phyloP scores from a whole-genome alignment of 1,139 yeast genomes.

The Diutina sp. region DNA sequence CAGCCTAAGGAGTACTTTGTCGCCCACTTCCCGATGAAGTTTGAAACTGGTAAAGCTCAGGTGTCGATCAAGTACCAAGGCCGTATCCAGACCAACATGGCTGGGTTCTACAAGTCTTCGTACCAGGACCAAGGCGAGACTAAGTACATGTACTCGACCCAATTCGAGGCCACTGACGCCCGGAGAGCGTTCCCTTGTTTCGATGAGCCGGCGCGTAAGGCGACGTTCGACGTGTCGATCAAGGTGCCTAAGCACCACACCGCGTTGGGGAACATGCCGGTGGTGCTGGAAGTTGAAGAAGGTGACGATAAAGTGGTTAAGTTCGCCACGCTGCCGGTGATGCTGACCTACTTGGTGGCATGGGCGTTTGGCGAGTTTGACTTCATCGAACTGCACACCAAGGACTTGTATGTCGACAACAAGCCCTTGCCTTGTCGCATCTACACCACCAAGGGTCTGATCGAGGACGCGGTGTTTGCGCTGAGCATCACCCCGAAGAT shows the following conservation, averaged over 20 bases:
- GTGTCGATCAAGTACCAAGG: slow-evolving; percentile 4
- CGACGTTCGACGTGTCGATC: slow-evolving; percentile 31
- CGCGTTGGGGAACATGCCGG: slow-evolving; percentile 5
- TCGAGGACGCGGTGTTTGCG: slow-evolving; percentile 37
- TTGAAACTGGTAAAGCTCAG: not conserved
- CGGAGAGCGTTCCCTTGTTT: slow-evolving; percentile 78
- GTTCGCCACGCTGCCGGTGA: slow-evolving; percentile 7
- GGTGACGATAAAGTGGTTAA: not conserved
- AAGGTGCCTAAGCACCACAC: slow-evolving; percentile 7
- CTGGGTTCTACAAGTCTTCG: slow-evolving; percentile 71
- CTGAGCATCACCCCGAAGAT: slow-evolving; percentile 35
- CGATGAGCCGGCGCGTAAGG: slow-evolving; percentile 70
- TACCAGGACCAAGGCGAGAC: slow-evolving; percentile 46
- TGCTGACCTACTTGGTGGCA: slow-evolving; percentile 10
- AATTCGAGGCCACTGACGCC: slow-evolving; percentile 79
- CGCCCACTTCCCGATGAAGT: slow-evolving; percentile 9
- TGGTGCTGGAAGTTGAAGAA: not conserved
- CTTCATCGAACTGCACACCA: slow-evolving; percentile 13
- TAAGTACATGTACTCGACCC: slow-evolving; percentile 64
- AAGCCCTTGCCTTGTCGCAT: slow-evolving; percentile 58
- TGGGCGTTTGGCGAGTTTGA: slow-evolving; percentile 10
- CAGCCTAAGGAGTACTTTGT: slow-evolving; percentile 17
- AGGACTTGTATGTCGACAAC: slow-evolving; percentile 21
- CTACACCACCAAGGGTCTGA: slow-evolving; percentile 60
- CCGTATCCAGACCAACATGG: slow-evolving; percentile 31